phyloP scores from a whole-genome alignment of 306 rosid genomes.

The Vachellia pachyceras region DNA sequence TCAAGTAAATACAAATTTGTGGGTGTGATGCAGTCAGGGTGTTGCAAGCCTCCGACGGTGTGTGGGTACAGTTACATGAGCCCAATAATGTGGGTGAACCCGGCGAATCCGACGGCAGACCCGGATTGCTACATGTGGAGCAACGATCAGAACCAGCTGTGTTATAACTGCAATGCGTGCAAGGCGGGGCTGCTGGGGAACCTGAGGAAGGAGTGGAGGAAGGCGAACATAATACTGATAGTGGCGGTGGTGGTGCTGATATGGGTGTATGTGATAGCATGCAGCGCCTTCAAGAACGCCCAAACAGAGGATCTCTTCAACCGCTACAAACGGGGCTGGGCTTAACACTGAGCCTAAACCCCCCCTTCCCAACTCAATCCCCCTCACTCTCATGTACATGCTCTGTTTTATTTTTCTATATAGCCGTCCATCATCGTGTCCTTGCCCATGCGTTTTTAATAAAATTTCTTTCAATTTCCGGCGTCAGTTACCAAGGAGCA shows the following conservation, averaged over 20 bases:
- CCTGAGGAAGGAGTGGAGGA: conserved; percentile 78
- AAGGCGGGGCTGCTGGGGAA: conserved; percentile 82
- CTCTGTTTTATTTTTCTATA: not conserved
- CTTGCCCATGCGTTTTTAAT: no score
- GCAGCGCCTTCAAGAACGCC: conserved; percentile 84
- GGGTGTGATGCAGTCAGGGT: conserved; percentile 61
- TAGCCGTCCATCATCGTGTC: not conserved
- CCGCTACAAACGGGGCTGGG: conserved; percentile 79
- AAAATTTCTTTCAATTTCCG: not conserved
- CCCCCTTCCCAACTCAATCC: not conserved
- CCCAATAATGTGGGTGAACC: conserved; percentile 75
- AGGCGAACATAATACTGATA: conserved; percentile 66
- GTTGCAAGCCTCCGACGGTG: conserved; percentile 76
- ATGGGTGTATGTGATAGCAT: conserved; percentile 71
- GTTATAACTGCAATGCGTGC: conserved; percentile 80
- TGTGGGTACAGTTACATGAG: conserved; percentile 70
- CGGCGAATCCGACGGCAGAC: conserved; percentile 58
- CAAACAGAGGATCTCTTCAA: conserved; percentile 73
- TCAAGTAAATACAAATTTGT: no score
- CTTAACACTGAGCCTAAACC: conserved; percentile 14
- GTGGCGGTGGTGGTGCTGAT: conserved; percentile 70
- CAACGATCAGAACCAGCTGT: conserved; percentile 73
- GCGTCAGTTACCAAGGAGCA: not conserved
- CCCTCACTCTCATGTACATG: not conserved
- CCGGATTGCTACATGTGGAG: conserved; percentile 75